A percentile compares a stretch with the other conserved stretches of the same genome.
These are phyloP conservation scores for Pluteus cervinus DNA, from an alignment of 768 basidiomycete species.

Conservation along the genomic window DNA sequence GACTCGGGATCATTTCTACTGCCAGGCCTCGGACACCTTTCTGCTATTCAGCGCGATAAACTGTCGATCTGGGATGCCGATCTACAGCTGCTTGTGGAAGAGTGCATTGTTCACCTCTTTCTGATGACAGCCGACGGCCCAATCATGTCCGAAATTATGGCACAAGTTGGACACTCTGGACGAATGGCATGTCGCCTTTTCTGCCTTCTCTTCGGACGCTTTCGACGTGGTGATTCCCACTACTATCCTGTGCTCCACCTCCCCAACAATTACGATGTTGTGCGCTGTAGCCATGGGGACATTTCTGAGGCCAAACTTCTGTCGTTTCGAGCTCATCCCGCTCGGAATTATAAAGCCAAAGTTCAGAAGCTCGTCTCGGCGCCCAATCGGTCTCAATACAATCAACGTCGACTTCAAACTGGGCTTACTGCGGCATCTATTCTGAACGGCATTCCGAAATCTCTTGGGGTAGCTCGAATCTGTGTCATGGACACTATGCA, in stretches of 20 bases:
- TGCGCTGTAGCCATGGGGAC: conserved; percentile 14
- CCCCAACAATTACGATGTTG: conserved; percentile 16
- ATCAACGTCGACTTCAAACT: conserved; percentile 14
- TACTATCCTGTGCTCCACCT: conserved; percentile 25
- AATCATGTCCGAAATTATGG: conserved; percentile 19
- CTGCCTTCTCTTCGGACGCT: conserved; percentile 21
- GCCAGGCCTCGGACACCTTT: conserved; percentile 3
- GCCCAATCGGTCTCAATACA: conserved; percentile 12
- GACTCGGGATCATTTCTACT: conserved; percentile 19
- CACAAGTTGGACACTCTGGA: conserved; percentile 26
- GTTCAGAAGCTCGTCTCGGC: conserved; percentile 8
- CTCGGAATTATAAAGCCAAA: conserved; percentile 10
- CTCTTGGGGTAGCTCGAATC: conserved; percentile 19
- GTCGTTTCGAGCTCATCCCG: too few species aligned
- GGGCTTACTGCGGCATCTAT: conserved; percentile 31
- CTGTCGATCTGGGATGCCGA: not conserved
- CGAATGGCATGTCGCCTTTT: conserved; percentile 27
- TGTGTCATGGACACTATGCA: conserved; percentile 35
- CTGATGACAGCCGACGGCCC: conserved; percentile 26
- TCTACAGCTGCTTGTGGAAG: too few species aligned
- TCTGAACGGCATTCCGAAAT: conserved; percentile 19
- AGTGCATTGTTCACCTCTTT: too few species aligned
- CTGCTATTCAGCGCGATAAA: conserved; percentile 1
- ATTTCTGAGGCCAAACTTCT: too few species aligned
- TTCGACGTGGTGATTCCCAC: conserved; percentile 12